These are phyloP conservation scores for Podaxis carcinomalis DNA, from an alignment of 768 basidiomycete genomes.

Conservation along the genomic window DNA sequence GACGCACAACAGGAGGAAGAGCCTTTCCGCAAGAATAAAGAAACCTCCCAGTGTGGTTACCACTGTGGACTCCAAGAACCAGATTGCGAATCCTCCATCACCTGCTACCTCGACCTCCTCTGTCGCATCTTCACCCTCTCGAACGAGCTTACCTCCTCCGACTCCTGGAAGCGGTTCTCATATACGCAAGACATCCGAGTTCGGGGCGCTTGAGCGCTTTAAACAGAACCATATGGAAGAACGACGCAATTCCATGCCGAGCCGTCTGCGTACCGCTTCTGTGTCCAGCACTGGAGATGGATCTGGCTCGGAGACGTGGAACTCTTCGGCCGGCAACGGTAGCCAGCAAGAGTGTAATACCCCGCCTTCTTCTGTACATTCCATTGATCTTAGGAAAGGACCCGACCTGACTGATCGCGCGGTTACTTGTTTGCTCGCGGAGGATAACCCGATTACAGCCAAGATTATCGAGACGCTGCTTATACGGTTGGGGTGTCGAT, in stretches of 20 bases:
- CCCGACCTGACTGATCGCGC: conserved; percentile 80
- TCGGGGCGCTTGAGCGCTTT: conserved; percentile 83
- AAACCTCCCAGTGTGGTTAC: conserved; percentile 79
- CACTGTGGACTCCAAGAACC: conserved; percentile 55
- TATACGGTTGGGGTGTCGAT: conserved; percentile 90
- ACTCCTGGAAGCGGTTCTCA: conserved; percentile 66
- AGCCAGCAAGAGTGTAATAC: conserved; percentile 59
- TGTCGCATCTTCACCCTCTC: conserved; percentile 84
- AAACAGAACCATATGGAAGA: conserved; percentile 81
- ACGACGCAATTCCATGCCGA: conserved; percentile 80
- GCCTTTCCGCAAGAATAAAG: conserved; percentile 78
- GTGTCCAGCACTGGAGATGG: conserved; percentile 79
- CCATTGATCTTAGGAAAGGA: conserved; percentile 72
- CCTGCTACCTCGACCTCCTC: conserved; percentile 91
- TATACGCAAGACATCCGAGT: conserved; percentile 85
- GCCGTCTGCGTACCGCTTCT: conserved; percentile 82
- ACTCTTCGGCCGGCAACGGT: conserved; percentile 49
- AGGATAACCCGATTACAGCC: conserved; percentile 96
- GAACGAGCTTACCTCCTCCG: conserved; percentile 65
- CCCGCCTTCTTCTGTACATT: conserved; percentile 82
- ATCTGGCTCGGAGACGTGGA: conserved; percentile 73
- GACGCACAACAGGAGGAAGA: conserved; percentile 64
- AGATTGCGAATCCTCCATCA: conserved; percentile 78
- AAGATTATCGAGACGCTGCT: conserved; percentile 96
- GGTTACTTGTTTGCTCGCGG: conserved; percentile 92